Conservation (phyloP, 164 flowering plant genomes). For the Tetracentron sinense region DNA sequence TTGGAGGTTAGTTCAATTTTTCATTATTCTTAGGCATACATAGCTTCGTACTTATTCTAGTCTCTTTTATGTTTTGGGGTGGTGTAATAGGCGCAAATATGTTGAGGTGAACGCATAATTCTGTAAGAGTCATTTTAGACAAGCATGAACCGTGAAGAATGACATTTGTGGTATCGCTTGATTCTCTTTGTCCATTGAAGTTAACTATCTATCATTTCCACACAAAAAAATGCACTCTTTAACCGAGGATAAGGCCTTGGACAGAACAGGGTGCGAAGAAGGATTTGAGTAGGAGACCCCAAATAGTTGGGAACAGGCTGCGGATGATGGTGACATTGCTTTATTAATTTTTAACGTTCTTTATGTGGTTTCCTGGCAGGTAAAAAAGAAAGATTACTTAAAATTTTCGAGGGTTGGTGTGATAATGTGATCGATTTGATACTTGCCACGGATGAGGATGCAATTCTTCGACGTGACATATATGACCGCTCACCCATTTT, state of each 20-base stretch:
- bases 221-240: too few species aligned
- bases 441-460: conserved; percentile 77
- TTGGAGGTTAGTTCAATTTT: background rate
- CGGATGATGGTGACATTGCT: background rate
- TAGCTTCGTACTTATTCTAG: background rate
- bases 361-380: conserved; percentile 39
- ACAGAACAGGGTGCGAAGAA: background rate
- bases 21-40: background rate
- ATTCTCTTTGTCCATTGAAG: too few species aligned
- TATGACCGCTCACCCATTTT: conserved; percentile 71
- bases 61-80: background rate
- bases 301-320: background rate
- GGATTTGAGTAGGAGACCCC: background rate
- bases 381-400: conserved; percentile 67
- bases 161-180: background rate
- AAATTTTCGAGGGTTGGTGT: conserved; percentile 85
- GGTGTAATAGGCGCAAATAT: background rate
- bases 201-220: too few species aligned
- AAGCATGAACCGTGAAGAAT: background rate
- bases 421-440: conserved; percentile 84
- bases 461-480: conserved; percentile 88
- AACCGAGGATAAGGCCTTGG: background rate
- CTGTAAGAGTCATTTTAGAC: background rate
- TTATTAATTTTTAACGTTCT: conserved; percentile 1
- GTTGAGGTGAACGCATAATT: background rate